phyloP scores from a whole-genome alignment of 768 basidiomycete species.

The Russula ochroleuca region DNA sequence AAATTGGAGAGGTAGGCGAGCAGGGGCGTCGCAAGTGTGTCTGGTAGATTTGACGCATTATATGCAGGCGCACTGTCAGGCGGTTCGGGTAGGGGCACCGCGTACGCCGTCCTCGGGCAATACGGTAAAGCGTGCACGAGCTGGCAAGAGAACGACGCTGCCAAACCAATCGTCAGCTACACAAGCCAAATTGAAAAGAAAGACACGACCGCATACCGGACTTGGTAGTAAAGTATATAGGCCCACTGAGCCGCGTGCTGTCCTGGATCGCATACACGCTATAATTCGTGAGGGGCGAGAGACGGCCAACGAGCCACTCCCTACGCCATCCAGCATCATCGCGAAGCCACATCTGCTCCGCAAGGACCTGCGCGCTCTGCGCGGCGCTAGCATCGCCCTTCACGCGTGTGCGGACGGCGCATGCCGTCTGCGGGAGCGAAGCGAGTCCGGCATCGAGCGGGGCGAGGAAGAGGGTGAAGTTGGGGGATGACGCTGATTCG shows the following conservation, averaged over 20 bases:
- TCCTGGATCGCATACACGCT: conserved; percentile 64
- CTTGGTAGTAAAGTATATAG: conserved; percentile 72
- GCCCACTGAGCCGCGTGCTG: conserved; percentile 54
- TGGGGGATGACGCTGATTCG: conserved; percentile 33
- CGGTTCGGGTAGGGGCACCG: conserved; percentile 60
- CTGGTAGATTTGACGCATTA: conserved; percentile 49
- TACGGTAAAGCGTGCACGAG: conserved; percentile 67
- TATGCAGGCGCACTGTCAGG: conserved; percentile 43
- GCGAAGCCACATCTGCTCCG: conserved; percentile 53
- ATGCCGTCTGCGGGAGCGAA: conserved; percentile 52
- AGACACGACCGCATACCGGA: conserved; percentile 35
- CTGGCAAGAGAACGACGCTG: conserved; percentile 65
- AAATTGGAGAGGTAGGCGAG: conserved; percentile 66
- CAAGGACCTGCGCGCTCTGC: conserved; percentile 33
- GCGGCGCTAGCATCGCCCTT: conserved; percentile 29
- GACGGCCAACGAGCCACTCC: conserved; percentile 60
- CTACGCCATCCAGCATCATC: conserved; percentile 57
- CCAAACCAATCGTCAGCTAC: not conserved
- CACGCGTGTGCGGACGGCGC: conserved; percentile 42
- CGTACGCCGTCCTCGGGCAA: conserved; percentile 67
- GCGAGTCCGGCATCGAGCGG: conserved; percentile 44
- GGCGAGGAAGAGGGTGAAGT: conserved; percentile 53
- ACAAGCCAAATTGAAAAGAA: not conserved
- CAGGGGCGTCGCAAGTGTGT: conserved; percentile 46
- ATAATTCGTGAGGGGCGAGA: conserved; percentile 69